phyloP scores from a whole-genome alignment of 148 eudicot species.

The Oxyria digyna region DNA sequence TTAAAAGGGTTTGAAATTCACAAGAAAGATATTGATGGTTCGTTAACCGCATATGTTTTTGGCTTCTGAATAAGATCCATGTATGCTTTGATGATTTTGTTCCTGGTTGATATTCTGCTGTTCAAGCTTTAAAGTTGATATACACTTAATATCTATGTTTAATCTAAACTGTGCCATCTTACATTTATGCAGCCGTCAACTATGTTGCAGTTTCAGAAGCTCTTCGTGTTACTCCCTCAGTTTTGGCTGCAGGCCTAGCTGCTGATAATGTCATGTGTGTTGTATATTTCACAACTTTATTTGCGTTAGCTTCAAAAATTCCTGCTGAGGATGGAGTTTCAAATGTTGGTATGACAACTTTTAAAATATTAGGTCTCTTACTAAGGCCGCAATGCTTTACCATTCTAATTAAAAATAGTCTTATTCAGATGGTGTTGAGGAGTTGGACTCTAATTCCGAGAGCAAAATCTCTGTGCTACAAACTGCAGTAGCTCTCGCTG shows the following conservation, averaged over 20 bases:
- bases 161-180: slow-evolving; percentile 2
- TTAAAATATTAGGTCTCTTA: neutral
- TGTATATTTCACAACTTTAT: slow-evolving; percentile 60
- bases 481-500: slow-evolving; percentile 60
- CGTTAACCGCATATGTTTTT: too few relatives aligned
- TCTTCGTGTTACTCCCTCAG: slow-evolving; percentile 71
- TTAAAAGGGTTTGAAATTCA: neutral
- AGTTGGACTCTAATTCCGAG: slow-evolving; percentile 21
- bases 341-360: slow-evolving; percentile 28
- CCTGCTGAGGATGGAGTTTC: slow-evolving; percentile 54
- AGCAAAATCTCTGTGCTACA: slow-evolving; percentile 43
- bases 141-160: neutral
- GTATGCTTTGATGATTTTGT: neutral
- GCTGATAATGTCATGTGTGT: slow-evolving; percentile 96
- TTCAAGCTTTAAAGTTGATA: neutral
- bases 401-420: neutral
- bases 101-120: neutral
- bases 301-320: slow-evolving; percentile 69
- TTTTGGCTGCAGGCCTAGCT: slow-evolving; percentile 85
- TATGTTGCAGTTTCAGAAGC: slow-evolving; percentile 81
- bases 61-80: neutral
- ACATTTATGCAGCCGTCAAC: slow-evolving; percentile 60
- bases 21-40: too few relatives aligned
- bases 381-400: neutral
- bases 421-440: slow-evolving; percentile 26